Evolutionary conservation across 2,329 filamentous ascomycete genomes (phyloP).

Genomic region (Apiospora rasikravindrae): DNA sequence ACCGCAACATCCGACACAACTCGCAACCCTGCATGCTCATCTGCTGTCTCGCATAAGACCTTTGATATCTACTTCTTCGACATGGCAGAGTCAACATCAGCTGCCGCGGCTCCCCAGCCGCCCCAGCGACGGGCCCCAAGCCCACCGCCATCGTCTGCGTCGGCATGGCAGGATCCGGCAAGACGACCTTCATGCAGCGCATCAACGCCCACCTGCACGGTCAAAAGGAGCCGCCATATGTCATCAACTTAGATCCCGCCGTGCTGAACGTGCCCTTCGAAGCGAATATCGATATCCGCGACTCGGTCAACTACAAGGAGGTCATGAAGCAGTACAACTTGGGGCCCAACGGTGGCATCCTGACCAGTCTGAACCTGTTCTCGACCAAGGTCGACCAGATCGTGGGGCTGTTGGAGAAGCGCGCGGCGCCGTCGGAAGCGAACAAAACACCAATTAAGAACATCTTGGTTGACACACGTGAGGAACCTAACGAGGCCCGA

Average conservation of each 20-base stretch:
- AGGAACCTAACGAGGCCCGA: slow-evolving; percentile 24
- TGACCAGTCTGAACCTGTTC: slow-evolving; percentile 95
- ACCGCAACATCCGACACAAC: not conserved
- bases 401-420: slow-evolving; percentile 86
- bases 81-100: not conserved
- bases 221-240: slow-evolving; percentile 83
- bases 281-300: slow-evolving; percentile 97
- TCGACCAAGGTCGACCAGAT: slow-evolving; percentile 98
- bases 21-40: not conserved
- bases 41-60: not conserved
- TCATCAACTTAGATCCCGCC: slow-evolving; percentile 95
- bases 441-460: slow-evolving; percentile 70
- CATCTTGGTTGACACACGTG: slow-evolving; percentile 87
- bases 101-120: not conserved
- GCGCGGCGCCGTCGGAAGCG: slow-evolving; percentile 59
- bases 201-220: slow-evolving; percentile 92
- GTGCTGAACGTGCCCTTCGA: slow-evolving; percentile 94
- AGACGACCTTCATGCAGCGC: slow-evolving; percentile 99
- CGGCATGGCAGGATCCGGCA: slow-evolving; percentile 97
- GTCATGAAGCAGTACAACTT: slow-evolving; percentile 99
- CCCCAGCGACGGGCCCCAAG: slow-evolving; percentile 35
- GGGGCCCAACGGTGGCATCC: slow-evolving; percentile 93
- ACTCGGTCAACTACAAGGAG: slow-evolving; percentile 99
- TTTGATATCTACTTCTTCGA: not conserved
- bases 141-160: slow-evolving; percentile 89